Evolutionary conservation across 2,329 filamentous ascomycete genomes (phyloP).

Genomic region (Zymoseptoria crescenta): DNA sequence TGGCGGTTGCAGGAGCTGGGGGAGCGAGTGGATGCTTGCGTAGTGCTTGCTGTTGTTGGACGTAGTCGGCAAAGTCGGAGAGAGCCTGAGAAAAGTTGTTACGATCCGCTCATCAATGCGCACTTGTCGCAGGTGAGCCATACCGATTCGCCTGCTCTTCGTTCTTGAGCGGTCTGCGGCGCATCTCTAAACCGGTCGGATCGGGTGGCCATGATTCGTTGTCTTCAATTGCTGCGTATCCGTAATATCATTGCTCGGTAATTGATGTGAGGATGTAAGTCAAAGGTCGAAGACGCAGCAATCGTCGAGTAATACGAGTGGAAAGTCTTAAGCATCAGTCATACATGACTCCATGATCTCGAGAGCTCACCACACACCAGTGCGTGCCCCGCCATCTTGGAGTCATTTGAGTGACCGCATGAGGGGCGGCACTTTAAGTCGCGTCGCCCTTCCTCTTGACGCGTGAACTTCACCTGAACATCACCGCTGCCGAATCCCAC

Average conservation of each 20-base stretch:
- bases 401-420: not conserved
- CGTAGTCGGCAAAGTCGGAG: conserved; percentile 95
- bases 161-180: conserved; percentile 60
- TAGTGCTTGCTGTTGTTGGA: conserved; percentile 81
- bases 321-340: not conserved
- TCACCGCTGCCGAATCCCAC: not conserved
- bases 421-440: not conserved
- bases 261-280: not conserved
- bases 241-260: not conserved
- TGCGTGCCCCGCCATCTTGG: not conserved
- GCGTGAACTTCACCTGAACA: not conserved
- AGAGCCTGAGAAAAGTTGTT: conserved; percentile 52
- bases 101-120: conserved; percentile 3
- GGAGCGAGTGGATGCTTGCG: conserved; percentile 40
- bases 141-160: conserved; percentile 81
- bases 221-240: not conserved
- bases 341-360: not conserved
- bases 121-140: conserved; percentile 20
- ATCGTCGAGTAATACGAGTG: not conserved
- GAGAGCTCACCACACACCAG: too few species aligned
- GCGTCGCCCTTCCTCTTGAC: not conserved
- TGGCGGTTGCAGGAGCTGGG: conserved; percentile 23
- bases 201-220: conserved; percentile 25
- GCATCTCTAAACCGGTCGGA: conserved; percentile 30
- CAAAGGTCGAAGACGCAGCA: not conserved